These are phyloP conservation scores for Candida orba DNA, from an alignment of 805 yeast genomes.

Conservation along the genomic window DNA sequence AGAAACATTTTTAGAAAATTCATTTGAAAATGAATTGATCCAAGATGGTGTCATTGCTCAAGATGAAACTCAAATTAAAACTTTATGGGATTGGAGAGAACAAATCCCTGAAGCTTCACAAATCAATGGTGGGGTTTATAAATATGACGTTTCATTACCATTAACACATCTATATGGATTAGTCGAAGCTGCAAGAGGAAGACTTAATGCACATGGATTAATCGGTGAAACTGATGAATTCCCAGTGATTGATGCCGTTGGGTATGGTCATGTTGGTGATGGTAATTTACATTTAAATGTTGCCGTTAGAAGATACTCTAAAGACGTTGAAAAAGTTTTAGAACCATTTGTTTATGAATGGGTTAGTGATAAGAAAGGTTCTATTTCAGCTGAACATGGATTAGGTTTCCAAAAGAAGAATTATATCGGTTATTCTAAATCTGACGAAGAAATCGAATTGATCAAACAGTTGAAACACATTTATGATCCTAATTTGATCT, in stretches of 20 bases:
- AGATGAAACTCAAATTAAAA: constrained; percentile 79
- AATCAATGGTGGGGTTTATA: constrained; percentile 88
- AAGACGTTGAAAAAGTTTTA: constrained; percentile 68
- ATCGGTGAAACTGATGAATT: constrained; percentile 55
- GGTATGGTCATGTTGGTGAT: constrained; percentile 98
- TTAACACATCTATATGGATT: constrained; percentile 71
- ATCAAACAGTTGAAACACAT: constrained; percentile 71
- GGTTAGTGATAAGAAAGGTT: constrained; percentile 65
- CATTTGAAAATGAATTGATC: constrained; percentile 79
- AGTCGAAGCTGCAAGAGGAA: constrained; percentile 68
- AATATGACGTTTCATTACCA: constrained; percentile 93
- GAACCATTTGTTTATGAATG: constrained; percentile 97
- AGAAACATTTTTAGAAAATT: constrained; percentile 72
- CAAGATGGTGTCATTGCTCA: constrained; percentile 95
- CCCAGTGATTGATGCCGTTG: constrained; percentile 86
- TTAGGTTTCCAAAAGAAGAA: constrained; percentile 94
- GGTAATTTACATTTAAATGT: constrained; percentile 94
- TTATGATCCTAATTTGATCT: constrained; percentile 84
- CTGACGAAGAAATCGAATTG: constrained; percentile 57
- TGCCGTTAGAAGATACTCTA: constrained; percentile 75
- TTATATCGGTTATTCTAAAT: constrained; percentile 80
- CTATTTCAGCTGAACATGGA: constrained; percentile 97
- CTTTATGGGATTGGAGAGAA: constrained; percentile 96
- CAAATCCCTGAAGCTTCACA: constrained; percentile 84
- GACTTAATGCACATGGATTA: constrained; percentile 48